Evolutionary conservation across 2,329 filamentous ascomycete species (phyloP).

Genomic region (Ceratocystis eucalypticola): DNA sequence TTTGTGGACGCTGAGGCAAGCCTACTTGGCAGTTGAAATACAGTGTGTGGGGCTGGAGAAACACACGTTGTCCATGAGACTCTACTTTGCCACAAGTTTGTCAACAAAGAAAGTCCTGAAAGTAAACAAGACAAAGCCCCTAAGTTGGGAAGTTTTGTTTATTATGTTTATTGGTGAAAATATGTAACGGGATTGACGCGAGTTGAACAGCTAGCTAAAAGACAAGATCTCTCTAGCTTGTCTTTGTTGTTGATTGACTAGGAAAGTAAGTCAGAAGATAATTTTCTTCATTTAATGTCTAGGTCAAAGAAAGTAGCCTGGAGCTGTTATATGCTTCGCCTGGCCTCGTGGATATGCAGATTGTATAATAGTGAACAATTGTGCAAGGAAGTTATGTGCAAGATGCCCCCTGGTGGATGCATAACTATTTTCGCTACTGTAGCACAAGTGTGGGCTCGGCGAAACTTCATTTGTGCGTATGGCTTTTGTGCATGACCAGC

Average conservation of each 20-base stretch:
- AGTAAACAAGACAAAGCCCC: background rate
- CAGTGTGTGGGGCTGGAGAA: background rate
- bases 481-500: slow-evolving; percentile 13
- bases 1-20: background rate
- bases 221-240: background rate
- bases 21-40: background rate
- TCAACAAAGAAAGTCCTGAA: background rate
- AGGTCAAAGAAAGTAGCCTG: background rate
- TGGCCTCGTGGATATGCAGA: background rate
- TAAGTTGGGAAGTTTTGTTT: too few relatives aligned
- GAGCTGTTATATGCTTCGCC: background rate
- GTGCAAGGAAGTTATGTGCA: background rate
- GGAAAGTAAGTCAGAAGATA: background rate
- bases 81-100: background rate
- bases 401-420: background rate
- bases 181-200: too few relatives aligned
- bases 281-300: background rate
- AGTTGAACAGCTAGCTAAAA: background rate
- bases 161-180: too few relatives aligned
- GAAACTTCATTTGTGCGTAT: background rate
- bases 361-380: background rate
- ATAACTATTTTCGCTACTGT: background rate
- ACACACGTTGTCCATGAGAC: background rate
- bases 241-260: background rate
- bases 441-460: background rate